Base-by-base conservation (phyloP, 352 stramenopile genomes). In the Saprolegnia parasitica region DNA sequence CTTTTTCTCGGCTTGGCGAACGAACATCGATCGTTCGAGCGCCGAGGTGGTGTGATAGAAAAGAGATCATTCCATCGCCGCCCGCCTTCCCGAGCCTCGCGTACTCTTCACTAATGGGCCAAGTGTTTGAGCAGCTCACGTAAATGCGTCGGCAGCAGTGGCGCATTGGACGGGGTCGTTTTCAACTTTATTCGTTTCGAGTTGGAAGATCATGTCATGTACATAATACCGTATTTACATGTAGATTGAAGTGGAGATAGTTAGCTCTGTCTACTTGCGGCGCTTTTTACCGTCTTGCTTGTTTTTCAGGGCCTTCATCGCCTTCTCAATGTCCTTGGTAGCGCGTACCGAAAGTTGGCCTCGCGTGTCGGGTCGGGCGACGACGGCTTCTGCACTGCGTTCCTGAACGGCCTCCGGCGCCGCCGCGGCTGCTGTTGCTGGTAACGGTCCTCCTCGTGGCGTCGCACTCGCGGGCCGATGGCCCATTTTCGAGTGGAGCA, bases 401-500 rank as follows among this genome's bases (percentile, higher is more conserved):
- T 26, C 56, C 20, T 62, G 37, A 16, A 55, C 23, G 6, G 58
- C 37, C 26, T 18, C 23, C 4, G 37, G 8, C 11, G 21, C 42
- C 5, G 42, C 8, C 21, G 21, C 21, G 18, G 58, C 6, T 49
- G 42, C 18, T 4, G 42, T 2, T 4, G 42, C 13, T n/a, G 42
- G 42, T 15, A 46, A 8, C 8, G 39, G 39, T 15, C 39, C 39
- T 49, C 42, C 42, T 49, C 42, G 42, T 10, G 58, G 40, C n/a
- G 58, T 45, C 20, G 58, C 23, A 20, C 21, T 84, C 4, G 76
- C 77, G 5, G 68, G 67, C 4, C 45, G 72, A 29, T 70, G 39
- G 15, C 67, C 64, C 46, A 83, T 73, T 40, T 81, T 81, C 47
- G 60, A 74, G 58, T 56, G 56, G 65, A 83, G 72, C 39, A 84